These are phyloP conservation scores for Grifola frondosa DNA, from an alignment of 1,284 basidiomycete species.

Conservation along the genomic window DNA sequence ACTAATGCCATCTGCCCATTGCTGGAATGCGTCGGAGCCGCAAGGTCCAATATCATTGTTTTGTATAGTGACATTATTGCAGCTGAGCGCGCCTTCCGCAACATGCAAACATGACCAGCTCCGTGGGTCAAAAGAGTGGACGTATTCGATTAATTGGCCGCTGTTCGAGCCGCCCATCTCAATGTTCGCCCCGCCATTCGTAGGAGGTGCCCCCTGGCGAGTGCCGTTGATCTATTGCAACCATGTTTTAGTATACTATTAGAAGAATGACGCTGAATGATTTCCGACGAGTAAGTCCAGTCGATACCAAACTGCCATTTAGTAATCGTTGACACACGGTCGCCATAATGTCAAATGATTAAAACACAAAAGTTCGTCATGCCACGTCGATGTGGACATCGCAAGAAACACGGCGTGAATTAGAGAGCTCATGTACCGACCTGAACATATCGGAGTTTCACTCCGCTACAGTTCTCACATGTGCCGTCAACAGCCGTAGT, in stretches of 20 bases:
- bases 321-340: neutral
- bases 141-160: slow-evolving; percentile 68
- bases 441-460: slow-evolving; percentile 70
- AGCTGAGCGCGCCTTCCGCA: slow-evolving; percentile 63
- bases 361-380: slow-evolving; percentile 1
- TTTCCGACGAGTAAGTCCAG: no score
- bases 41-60: slow-evolving; percentile 82
- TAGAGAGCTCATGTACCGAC: slow-evolving; percentile 35
- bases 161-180: slow-evolving; percentile 75
- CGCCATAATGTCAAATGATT: neutral
- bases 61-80: slow-evolving; percentile 64
- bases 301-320: no score
- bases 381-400: neutral
- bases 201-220: slow-evolving; percentile 49
- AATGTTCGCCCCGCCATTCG: slow-evolving; percentile 69
- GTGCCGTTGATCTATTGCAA: slow-evolving; percentile 63
- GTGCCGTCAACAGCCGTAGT: slow-evolving; percentile 71
- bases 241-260: no score
- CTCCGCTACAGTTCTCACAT: slow-evolving; percentile 54
- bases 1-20: slow-evolving; percentile 88
- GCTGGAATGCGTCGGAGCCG: slow-evolving; percentile 59
- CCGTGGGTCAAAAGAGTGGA: slow-evolving; percentile 68
- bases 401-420: neutral
- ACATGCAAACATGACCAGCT: slow-evolving; percentile 77
- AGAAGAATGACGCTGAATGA: no score